phyloP scores from a whole-genome alignment of 2,329 filamentous ascomycete genomes.

The Trichoderma polysporum region DNA sequence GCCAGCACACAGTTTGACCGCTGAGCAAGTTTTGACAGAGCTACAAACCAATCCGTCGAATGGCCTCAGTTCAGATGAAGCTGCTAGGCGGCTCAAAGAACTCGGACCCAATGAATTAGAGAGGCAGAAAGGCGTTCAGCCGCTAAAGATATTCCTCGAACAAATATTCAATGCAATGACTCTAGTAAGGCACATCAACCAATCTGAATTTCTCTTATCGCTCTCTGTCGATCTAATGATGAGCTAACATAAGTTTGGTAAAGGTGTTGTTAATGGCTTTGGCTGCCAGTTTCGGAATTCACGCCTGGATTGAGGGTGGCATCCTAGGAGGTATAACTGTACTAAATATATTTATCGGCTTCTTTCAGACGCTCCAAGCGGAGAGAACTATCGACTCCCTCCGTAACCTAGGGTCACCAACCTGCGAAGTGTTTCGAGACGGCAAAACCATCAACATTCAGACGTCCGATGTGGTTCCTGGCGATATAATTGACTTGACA shows the following conservation, averaged over 20 bases:
- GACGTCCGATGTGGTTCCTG: slow-evolving; percentile 47
- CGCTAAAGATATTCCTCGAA: slow-evolving; percentile 56
- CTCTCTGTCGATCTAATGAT: no score
- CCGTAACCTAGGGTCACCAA: slow-evolving; percentile 35
- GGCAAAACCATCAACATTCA: slow-evolving; percentile 32
- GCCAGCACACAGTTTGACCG: slow-evolving; percentile 57
- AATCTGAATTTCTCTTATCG: not conserved
- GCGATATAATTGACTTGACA: slow-evolving; percentile 50
- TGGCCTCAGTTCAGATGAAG: slow-evolving; percentile 54
- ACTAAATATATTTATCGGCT: slow-evolving; percentile 50
- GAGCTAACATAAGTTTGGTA: not conserved
- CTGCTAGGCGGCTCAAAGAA: slow-evolving; percentile 48
- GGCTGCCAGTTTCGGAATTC: slow-evolving; percentile 50
- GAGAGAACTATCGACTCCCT: slow-evolving; percentile 43
- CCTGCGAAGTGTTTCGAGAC: slow-evolving; percentile 38
- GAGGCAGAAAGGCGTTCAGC: slow-evolving; percentile 47
- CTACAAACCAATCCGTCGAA: slow-evolving; percentile 52
- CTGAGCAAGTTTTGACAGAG: slow-evolving; percentile 50
- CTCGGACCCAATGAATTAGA: slow-evolving; percentile 61
- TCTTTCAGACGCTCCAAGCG: slow-evolving; percentile 42
- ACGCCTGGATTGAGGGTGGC: slow-evolving; percentile 52
- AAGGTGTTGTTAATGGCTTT: slow-evolving; percentile 58
- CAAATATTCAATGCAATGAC: slow-evolving; percentile 62
- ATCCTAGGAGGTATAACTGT: slow-evolving; percentile 51
- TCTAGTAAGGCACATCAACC: slow-evolving; percentile 33